Percentiles rank a stretch among this genome's conserved stretches.
These are phyloP conservation scores for Heritiera littoralis DNA, from an alignment of 345 rosid species.

Conservation along the genomic window DNA sequence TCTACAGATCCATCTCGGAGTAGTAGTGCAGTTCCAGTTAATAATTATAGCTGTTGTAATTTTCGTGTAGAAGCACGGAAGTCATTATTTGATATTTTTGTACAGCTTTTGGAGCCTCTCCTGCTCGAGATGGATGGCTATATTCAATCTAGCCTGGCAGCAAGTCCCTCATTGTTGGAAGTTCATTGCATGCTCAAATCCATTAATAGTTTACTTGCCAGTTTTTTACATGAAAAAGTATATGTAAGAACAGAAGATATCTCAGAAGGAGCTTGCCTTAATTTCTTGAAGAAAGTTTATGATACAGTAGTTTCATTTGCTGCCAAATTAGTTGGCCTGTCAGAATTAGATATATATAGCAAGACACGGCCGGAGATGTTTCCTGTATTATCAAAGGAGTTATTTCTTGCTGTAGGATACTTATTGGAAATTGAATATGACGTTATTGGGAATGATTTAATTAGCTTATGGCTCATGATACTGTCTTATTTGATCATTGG, in stretches of 20 bases:
- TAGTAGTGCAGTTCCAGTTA: slow-evolving; percentile 36
- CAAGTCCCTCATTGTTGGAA: slow-evolving; percentile 39
- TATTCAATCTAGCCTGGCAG: slow-evolving; percentile 42
- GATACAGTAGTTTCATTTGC: slow-evolving; percentile 52
- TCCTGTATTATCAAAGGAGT: slow-evolving; percentile 58
- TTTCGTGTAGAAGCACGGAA: slow-evolving; percentile 61
- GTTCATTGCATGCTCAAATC: slow-evolving; percentile 52
- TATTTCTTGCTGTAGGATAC: slow-evolving; percentile 54
- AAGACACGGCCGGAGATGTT: slow-evolving; percentile 37
- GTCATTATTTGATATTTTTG: slow-evolving; percentile 73
- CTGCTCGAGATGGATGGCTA: slow-evolving; percentile 54
- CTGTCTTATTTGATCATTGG: slow-evolving; percentile 57
- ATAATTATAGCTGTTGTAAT: slow-evolving; percentile 41
- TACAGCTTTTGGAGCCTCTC: slow-evolving; percentile 81
- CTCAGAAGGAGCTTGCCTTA: slow-evolving; percentile 73
- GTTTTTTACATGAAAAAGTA: slow-evolving; percentile 51
- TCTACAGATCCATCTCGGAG: slow-evolving; percentile 24
- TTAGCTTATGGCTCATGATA: slow-evolving; percentile 62
- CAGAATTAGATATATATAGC: slow-evolving; percentile 31
- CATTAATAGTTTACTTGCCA: slow-evolving; percentile 54
- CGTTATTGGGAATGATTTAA: slow-evolving; percentile 65
- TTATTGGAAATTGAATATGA: slow-evolving; percentile 79
- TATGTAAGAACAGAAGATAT: slow-evolving; percentile 76
- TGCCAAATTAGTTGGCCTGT: slow-evolving; percentile 35
- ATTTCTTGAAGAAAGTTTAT: slow-evolving; percentile 66